Evolutionary conservation across 2,329 filamentous ascomycete species (phyloP).

Genomic region (Periconia macrospinosa): DNA sequence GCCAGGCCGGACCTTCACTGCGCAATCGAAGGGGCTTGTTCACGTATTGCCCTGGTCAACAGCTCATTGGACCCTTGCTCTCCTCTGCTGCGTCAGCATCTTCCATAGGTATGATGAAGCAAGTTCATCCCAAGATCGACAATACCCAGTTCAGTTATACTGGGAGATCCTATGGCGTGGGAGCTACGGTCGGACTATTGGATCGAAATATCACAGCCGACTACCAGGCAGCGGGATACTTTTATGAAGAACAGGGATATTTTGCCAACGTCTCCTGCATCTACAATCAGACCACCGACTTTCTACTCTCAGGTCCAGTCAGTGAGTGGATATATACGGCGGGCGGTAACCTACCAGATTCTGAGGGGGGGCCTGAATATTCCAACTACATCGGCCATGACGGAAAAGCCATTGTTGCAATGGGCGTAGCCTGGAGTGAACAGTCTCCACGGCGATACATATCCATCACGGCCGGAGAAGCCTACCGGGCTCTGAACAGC

Average conservation of each 20-base stretch:
- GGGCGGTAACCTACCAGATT: slow-evolving; percentile 25
- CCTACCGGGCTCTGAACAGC: slow-evolving; percentile 31
- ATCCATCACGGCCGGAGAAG: slow-evolving; percentile 33
- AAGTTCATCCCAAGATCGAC: slow-evolving; percentile 28
- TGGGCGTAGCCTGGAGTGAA: slow-evolving; percentile 31
- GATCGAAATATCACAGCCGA: slow-evolving; percentile 20
- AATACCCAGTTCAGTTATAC: slow-evolving; percentile 31
- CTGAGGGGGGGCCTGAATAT: slow-evolving; percentile 24
- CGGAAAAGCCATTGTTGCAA: slow-evolving; percentile 32
- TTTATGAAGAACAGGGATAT: slow-evolving; percentile 41
- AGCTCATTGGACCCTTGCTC: slow-evolving; percentile 26
- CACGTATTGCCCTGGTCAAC: slow-evolving; percentile 28
- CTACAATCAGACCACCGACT: slow-evolving; percentile 41
- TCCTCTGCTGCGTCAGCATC: slow-evolving; percentile 27
- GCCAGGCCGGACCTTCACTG: slow-evolving; percentile 22
- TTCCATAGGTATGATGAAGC: slow-evolving; percentile 13
- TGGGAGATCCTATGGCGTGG: slow-evolving; percentile 48
- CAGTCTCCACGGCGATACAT: slow-evolving; percentile 28
- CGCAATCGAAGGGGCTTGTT: slow-evolving; percentile 28
- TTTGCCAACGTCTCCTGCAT: slow-evolving; percentile 36
- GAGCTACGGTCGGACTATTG: slow-evolving; percentile 40
- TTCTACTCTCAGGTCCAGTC: slow-evolving; percentile 22
- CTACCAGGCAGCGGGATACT: slow-evolving; percentile 26
- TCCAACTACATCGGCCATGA: slow-evolving; percentile 36
- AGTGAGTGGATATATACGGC: slow-evolving; percentile 29